Conservation (phyloP, 257 asterid genomes). For the Solanum medicagineum region DNA sequence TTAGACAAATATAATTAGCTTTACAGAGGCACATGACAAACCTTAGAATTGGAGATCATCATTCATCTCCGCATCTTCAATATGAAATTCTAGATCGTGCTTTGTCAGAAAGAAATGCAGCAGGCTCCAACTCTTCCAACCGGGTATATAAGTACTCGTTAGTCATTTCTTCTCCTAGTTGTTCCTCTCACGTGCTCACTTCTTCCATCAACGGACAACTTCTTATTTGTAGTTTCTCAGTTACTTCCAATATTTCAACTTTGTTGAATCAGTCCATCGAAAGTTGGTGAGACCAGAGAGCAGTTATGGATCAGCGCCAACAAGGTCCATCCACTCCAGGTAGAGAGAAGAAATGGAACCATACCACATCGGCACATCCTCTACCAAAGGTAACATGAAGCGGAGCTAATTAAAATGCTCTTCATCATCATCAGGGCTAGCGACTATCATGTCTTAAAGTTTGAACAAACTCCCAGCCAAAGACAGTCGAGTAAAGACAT, state of each 20-base stretch:
- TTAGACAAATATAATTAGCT: too few species aligned
- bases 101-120: too few species aligned
- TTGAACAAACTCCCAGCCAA: not conserved
- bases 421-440: not conserved
- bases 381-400: not conserved
- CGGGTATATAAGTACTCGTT: not conserved
- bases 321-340: not conserved
- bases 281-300: not conserved
- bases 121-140: not conserved
- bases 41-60: too few species aligned
- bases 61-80: too few species aligned
- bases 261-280: not conserved
- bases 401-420: not conserved
- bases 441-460: not conserved
- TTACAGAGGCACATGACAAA: too few species aligned
- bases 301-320: too few species aligned
- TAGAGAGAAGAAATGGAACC: not conserved
- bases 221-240: not conserved
- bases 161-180: not conserved
- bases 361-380: not conserved
- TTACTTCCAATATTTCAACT: not conserved
- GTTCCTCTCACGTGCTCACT: not conserved
- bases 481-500: not conserved
- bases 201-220: not conserved
- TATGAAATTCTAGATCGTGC: too few species aligned